These are phyloP conservation scores for Penicillium samsonianum DNA, from an alignment of 495 filamentous ascomycete genomes.

Conservation along the genomic window DNA sequence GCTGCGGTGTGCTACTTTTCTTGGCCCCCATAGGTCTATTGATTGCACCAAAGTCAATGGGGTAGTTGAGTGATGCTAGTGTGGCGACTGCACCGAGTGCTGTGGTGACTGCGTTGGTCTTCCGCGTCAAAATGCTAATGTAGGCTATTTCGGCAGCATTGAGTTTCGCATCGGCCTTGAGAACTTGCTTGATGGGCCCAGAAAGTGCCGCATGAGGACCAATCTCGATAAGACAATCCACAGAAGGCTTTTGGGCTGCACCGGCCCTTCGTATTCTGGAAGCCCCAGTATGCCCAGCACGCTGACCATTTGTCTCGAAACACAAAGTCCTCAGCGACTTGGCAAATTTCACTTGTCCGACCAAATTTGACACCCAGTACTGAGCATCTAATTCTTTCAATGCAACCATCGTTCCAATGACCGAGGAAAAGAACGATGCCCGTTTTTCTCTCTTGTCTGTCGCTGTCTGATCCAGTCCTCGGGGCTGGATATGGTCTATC, in stretches of 20 bases:
- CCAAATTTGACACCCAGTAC: conserved; percentile 47
- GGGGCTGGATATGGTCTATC: conserved; percentile 17
- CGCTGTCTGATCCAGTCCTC: background rate
- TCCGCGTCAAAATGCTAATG: conserved; percentile 24
- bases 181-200: conserved; percentile 37
- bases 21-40: conserved; percentile 20
- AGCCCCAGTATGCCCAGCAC: background rate
- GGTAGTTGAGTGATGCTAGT: conserved; percentile 25
- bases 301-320: conserved; percentile 17
- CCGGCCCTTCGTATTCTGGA: background rate
- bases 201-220: conserved; percentile 51
- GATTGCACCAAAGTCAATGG: conserved; percentile 22
- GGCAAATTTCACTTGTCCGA: conserved; percentile 40
- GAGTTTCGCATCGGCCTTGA: conserved; percentile 23
- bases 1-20: background rate
- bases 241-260: conserved; percentile 20
- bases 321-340: conserved; percentile 32
- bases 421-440: conserved; percentile 39
- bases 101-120: conserved; percentile 24
- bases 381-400: conserved; percentile 21
- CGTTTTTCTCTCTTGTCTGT: background rate
- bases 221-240: conserved; percentile 50
- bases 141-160: conserved; percentile 25
- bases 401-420: conserved; percentile 32
- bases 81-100: conserved; percentile 20